Base-by-base conservation (phyloP, 1,284 basidiomycete species). In the Mycena sp. region DNA sequence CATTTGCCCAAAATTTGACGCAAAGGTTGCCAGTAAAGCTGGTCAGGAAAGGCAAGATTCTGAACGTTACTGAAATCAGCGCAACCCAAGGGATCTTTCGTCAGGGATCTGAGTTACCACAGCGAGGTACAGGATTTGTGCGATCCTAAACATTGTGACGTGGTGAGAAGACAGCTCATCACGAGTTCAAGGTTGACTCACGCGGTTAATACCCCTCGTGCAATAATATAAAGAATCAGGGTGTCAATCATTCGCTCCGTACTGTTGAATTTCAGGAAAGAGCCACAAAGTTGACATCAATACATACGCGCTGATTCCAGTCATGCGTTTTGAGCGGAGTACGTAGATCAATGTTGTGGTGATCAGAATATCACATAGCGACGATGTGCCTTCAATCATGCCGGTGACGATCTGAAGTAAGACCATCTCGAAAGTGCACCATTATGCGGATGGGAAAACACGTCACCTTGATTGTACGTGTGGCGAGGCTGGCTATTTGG, bases 181-280 rank as follows among this genome's bases (percentile, higher is more conserved):
- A 20, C 38, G 39, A 60, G 25, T 20, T 44, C 39, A 4, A 60
- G 34, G 30, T 57, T 38, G 37, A 60, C 59, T 60, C 39, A 60
- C 59, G 59, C 38, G 38, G 59, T 60, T 44, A 44, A 41, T 18
- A 41, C 13, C 30, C 59, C 59, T 25, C 59, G 59, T 41, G 38
- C 16, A n/a, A 60, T 60, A 41, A 60, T 44, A 25, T 60, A 60
- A 22, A 41, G 18, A 44, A 60, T 39, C 34, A 60, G 14, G 38
- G 59, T 60, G 39, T 60, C 18, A 11, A 60, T 60, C 20, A 60
- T 60, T 60, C n/a, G 38, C 9, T 60, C 59, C n/a, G 59, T 60
- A 25, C 59, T 60, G 38, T 44, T 10, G n/a, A 25, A 6, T 44
- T 59, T 37, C 22, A 39, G 37, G 56, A 38, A 5, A 59, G 56